Conservation (phyloP, 352 stramenopile species). For the Phytophthora pini region DNA sequence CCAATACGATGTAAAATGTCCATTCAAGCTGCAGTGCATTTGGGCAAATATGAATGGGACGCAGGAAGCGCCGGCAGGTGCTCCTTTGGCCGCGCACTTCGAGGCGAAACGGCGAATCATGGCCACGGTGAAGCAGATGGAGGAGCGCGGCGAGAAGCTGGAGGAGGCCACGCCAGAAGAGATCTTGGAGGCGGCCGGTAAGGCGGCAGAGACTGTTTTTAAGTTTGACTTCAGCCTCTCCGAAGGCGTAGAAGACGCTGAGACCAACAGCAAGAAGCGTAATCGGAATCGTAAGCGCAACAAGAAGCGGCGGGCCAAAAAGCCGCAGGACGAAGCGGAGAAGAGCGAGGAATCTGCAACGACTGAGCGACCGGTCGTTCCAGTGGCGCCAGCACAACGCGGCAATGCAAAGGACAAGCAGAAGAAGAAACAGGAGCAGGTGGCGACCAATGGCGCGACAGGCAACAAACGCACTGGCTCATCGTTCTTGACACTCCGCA, state of each 20-base stretch:
- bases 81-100: conserved; percentile 56
- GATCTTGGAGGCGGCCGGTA: conserved; percentile 30
- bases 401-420: conserved; percentile 30
- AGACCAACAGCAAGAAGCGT: conserved; percentile 28
- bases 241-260: not conserved
- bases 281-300: conserved; percentile 41
- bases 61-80: conserved; percentile 29
- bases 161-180: conserved; percentile 44
- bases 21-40: conserved; percentile 2
- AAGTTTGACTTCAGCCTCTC: conserved; percentile 58
- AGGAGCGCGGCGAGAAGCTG: conserved; percentile 35
- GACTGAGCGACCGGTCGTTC: conserved; percentile 10
- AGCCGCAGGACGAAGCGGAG: conserved; percentile 7
- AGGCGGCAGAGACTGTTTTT: conserved; percentile 46
- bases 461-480: conserved; percentile 7
- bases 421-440: conserved; percentile 26
- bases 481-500: conserved; percentile 68
- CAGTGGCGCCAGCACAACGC: conserved; percentile 23
- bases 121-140: conserved; percentile 38
- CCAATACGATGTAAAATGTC: not conserved
- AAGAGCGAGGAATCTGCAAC: conserved; percentile 13
- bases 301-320: conserved; percentile 34
- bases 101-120: conserved; percentile 50
- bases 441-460: not conserved
- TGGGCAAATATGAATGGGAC: conserved; percentile 31